phyloP scores from a whole-genome alignment of 2,329 filamentous ascomycete species.

The Ophiostoma piceae region DNA sequence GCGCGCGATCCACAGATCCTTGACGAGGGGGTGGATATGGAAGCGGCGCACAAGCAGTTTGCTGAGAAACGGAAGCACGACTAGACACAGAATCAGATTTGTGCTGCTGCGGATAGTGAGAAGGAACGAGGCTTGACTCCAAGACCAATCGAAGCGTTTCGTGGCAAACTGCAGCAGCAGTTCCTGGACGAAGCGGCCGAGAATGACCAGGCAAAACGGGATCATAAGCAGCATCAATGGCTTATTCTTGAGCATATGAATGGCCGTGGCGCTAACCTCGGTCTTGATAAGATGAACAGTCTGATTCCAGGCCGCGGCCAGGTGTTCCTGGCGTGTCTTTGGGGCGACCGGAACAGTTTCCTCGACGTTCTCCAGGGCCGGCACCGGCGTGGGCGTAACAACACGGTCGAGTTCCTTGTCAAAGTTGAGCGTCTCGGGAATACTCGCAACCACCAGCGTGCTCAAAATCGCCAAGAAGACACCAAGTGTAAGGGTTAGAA shows the following conservation, averaged over 20 bases:
- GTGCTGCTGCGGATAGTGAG: slow-evolving; percentile 38
- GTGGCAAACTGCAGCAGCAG: slow-evolving; percentile 50
- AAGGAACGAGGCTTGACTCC: slow-evolving; percentile 42
- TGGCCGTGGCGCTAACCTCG: slow-evolving; percentile 34
- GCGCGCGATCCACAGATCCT: slow-evolving; percentile 41
- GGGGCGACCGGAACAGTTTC: not conserved
- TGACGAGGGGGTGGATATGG: slow-evolving; percentile 34
- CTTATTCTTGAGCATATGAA: slow-evolving; percentile 39
- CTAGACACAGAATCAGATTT: slow-evolving; percentile 38
- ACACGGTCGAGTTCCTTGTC: slow-evolving; percentile 21
- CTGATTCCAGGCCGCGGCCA: slow-evolving; percentile 7
- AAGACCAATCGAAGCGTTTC: slow-evolving; percentile 46
- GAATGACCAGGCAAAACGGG: slow-evolving; percentile 34
- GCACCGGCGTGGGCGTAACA: slow-evolving; percentile 25
- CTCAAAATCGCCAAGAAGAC: slow-evolving; percentile 33
- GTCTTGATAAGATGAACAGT: slow-evolving; percentile 15
- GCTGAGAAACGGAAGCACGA: slow-evolving; percentile 37
- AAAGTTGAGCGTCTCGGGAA: slow-evolving; percentile 43
- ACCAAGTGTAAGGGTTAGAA: slow-evolving; percentile 39
- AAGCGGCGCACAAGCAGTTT: slow-evolving; percentile 31
- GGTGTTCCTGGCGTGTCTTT: not conserved
- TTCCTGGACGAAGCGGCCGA: slow-evolving; percentile 35
- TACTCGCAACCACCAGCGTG: slow-evolving; percentile 32
- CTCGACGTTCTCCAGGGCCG: not conserved
- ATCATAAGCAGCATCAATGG: slow-evolving; percentile 38